Evolutionary conservation across 345 rosid genomes (phyloP), one percentile per base, ranked within the genome.

Genomic region (Physaria fendleri): DNA sequence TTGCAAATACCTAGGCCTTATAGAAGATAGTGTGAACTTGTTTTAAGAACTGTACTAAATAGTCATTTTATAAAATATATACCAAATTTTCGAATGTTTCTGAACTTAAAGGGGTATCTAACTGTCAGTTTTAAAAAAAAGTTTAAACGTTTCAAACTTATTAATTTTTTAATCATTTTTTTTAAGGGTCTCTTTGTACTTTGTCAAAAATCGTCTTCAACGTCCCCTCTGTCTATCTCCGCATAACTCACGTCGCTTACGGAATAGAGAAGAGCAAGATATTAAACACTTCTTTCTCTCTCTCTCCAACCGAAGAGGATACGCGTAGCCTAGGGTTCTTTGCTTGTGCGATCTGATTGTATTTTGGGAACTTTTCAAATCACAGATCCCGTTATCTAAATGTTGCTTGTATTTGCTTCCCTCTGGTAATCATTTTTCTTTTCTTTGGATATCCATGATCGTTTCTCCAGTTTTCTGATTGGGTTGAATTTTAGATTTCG

Each of bases 211-310:
- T 46, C 58, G 1, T 34, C 61, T 24, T 59, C 60, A 50, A 50
- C 65, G 59, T n/a, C 71, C 52, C 37, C 34, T 38, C 49, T 29
- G 51, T 40, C 15, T 51, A 6, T 42, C 44, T 46, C 55, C 49
- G 67, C 62, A n/a, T n/a, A n/a, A n/a, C 62, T 60, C 60, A 54
- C 69, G 21, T 64, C 64, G 57, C 71, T 67, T 53, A 48, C 37
- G 60, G n/a, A n/a, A n/a, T n/a, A n/a, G 24, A 7, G 60, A 44
- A 38, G 21, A 40, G 43, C 44, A 51, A 53, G 40, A 12, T 3
- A 41, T 64, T 64, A 45, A 59, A 34, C 27, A 49, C 32, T 18
- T 46, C 25, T 43, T 9, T 46, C 29, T 55, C 20, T 54, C n/a
- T n/a, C n/a, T n/a, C n/a, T n/a, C n/a, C n/a, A n/a, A n/a, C n/a